Base-by-base conservation (phyloP, 139 green algal genomes). In the Chlorella vulgaris region DNA sequence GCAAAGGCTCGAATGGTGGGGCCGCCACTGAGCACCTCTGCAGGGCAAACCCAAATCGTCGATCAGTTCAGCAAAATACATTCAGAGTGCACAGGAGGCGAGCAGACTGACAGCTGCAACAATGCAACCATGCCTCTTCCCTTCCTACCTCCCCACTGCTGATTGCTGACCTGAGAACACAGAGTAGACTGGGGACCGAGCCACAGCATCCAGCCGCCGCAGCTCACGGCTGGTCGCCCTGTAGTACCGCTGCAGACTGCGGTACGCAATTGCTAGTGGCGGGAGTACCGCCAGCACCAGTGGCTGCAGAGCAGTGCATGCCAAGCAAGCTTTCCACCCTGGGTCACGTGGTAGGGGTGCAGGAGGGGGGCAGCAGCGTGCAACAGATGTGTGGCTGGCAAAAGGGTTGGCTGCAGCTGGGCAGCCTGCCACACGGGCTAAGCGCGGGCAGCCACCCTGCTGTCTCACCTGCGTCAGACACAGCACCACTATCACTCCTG, bases 101-200 rank as follows among this genome's bases (percentile, higher is more conserved):
- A n/a, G n/a, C n/a, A n/a, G n/a, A n/a, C n/a, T n/a, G n/a, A n/a
- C n/a, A n/a, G n/a, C n/a, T n/a, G n/a, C n/a, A n/a, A n/a, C n/a
- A 51, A 51, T n/a, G 71, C 31, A 36, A 47, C 5, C 50, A 51
- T 10, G 13, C 47, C 47, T 24, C 47, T 58, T 58, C 15, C 47
- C 47, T 15, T 58, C 47, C 10, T 15, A 58, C 47, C 47, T 15
- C 29, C 19, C 29, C 24, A 53, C 68, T 39, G 1, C 4, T 39
- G 6, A 75, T 38, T 5, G 29, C 43, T 5, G 63, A 55, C 92
- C 91, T 4, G 69, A 70, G 84, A 95, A 95, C 18, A 80, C 74
- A 8, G 67, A 80, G 79, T 96, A 96, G 31, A 98, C 77, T 0
- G 92, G 93, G 0, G 91, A 95, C 55, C 88, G 83, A 3, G 88